Evolutionary conservation across 495 filamentous ascomycete species (phyloP).

Genomic region (Penicillium paxilli): DNA sequence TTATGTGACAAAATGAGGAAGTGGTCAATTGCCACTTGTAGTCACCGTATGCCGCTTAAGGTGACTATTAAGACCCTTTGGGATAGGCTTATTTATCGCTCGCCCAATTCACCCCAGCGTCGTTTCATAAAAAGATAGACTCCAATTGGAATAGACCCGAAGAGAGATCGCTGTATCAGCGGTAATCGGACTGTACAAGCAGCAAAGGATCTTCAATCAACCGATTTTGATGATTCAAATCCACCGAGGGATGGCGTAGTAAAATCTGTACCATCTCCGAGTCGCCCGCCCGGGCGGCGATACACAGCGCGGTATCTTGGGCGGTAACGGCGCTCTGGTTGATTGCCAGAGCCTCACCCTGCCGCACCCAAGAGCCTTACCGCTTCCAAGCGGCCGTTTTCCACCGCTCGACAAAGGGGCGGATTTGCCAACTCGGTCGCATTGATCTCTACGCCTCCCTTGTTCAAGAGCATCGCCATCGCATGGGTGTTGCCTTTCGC

Average conservation of each 20-base stretch:
- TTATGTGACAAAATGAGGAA: no score
- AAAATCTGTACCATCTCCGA: not conserved
- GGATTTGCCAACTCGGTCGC: not conserved
- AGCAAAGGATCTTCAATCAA: constrained; percentile 2
- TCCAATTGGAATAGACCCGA: not conserved
- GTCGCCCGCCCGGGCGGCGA: not conserved
- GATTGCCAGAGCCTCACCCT: not conserved
- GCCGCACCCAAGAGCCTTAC: not conserved
- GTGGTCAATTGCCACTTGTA: no score
- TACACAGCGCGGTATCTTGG: constrained; percentile 4
- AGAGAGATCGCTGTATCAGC: not conserved
- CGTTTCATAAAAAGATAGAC: not conserved
- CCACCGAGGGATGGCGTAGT: not conserved
- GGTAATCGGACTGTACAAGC: no score
- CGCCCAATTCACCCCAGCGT: no score
- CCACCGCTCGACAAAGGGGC: not conserved
- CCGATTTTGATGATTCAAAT: not conserved
- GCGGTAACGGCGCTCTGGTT: not conserved
- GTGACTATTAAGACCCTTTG: no score
- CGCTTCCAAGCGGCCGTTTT: not conserved
- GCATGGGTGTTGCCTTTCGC: not conserved
- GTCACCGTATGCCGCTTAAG: no score
- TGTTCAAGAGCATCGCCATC: not conserved
- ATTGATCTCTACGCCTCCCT: constrained; percentile 1
- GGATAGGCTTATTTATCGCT: no score